Evolutionary conservation across 768 basidiomycete genomes (phyloP).

Genomic region (Termitomyces sp.): DNA sequence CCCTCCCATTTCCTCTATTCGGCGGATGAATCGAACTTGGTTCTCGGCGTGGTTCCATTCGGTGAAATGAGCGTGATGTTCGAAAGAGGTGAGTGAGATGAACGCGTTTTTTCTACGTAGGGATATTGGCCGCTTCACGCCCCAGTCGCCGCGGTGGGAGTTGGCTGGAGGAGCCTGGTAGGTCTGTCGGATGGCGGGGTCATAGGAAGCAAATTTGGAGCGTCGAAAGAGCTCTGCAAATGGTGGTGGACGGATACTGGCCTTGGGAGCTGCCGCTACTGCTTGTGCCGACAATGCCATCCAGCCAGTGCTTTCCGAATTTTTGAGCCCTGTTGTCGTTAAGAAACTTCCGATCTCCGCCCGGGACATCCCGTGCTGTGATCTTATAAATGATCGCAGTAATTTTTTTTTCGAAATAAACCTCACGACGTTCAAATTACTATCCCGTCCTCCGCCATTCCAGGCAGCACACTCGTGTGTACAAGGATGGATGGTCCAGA

Average conservation of each 20-base stretch:
- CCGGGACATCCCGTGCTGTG: slow-evolving; percentile 18
- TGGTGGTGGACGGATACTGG: slow-evolving; percentile 28
- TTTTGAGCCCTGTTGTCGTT: background rate
- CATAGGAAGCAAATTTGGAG: slow-evolving; percentile 78
- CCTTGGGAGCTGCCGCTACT: background rate
- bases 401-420: slow-evolving; percentile 16
- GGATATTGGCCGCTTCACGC: slow-evolving; percentile 78
- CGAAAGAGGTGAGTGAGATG: slow-evolving; percentile 64
- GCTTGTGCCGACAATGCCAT: slow-evolving; percentile 23
- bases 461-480: slow-evolving; percentile 25
- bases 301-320: background rate
- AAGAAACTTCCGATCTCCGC: slow-evolving; percentile 18
- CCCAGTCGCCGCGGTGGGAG: slow-evolving; percentile 77
- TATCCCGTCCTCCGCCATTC: slow-evolving; percentile 53
- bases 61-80: slow-evolving; percentile 69
- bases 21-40: slow-evolving; percentile 62
- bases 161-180: slow-evolving; percentile 69
- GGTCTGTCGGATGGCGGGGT: slow-evolving; percentile 72
- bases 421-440: slow-evolving; percentile 80
- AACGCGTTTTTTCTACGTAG: slow-evolving; percentile 57
- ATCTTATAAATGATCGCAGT: slow-evolving; percentile 22
- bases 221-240: slow-evolving; percentile 75
- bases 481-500: slow-evolving; percentile 79
- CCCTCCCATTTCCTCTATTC: slow-evolving; percentile 59
- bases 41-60: slow-evolving; percentile 69